Evolutionary conservation across 1,284 basidiomycete species (phyloP), one percentile per base, ranked within the genome.

Genomic region (Ustilago nuda): DNA sequence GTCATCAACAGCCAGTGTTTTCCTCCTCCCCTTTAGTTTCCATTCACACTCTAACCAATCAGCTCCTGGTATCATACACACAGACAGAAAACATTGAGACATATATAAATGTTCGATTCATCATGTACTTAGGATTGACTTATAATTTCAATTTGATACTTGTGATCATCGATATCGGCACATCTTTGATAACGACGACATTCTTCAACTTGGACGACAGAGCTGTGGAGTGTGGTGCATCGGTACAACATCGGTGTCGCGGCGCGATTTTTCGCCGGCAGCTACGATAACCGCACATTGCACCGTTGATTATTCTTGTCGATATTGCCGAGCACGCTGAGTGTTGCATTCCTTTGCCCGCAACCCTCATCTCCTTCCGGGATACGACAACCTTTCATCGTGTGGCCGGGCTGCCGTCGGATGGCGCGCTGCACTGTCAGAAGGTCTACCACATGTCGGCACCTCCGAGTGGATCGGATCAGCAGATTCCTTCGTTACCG

Each of bases 331-430:
- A 32, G 39, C 19, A n/a, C 45, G 50, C 36, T 53, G 27, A 27
- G 45, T 48, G 30, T n/a, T 50, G 27, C 27, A 41, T 17, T 15
- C n/a, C 35, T 23, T 33, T 27, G 15, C 15, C 52, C 23, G 30
- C n/a, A 15, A 62, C 52, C 33, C 55, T 48, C 51, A 61, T 39
- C 51, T 45, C 43, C 32, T 54, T 37, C 9, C 33, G 13, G 19
- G 50, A 23, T 15, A 53, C 23, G 15, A 23, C 27, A 41, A 8
- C 19, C 15, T 36, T 43, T 19, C 35, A 33, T 35, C 23, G 23
- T 48, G 30, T 60, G 65, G 53, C 35, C n/a, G 53, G 56, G 69
- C 50, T 56, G 48, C 56, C 54, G 19, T 61, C 56, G 41, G 30
- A 27, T 30, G 56, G 53, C 53, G 37, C 27, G 55, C 33, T 19